Conservation (phyloP, 169 alveolate genomes). For the Plasmodium vivax region DNA sequence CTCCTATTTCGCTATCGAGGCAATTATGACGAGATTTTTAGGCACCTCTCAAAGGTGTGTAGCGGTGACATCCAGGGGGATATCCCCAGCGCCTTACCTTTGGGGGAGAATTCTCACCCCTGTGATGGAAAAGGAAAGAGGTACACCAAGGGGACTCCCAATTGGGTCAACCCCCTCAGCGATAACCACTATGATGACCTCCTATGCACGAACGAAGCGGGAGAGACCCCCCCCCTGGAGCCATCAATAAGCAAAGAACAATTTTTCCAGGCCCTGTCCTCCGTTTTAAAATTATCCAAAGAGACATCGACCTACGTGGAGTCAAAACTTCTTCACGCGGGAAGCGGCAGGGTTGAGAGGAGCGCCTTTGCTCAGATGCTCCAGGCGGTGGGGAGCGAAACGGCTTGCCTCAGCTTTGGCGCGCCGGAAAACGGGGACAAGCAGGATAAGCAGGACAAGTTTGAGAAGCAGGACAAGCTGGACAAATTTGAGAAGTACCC, state of each 20-base stretch:
- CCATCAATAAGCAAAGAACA: slow-evolving; percentile 7
- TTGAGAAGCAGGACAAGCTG: slow-evolving; percentile 29
- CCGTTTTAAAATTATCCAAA: neutral
- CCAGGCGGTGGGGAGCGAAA: neutral
- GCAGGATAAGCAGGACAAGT: too few relatives aligned
- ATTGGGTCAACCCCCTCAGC: neutral
- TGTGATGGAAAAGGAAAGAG: neutral
- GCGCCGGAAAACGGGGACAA: neutral
- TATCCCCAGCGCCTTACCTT: neutral
- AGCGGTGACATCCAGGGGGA: neutral
- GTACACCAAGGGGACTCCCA: neutral
- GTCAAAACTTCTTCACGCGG: slow-evolving; percentile 6
- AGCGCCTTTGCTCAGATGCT: neutral
- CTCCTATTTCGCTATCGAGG: slow-evolving; percentile 6
- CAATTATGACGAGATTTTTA: slow-evolving; percentile 36
- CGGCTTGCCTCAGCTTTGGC: neutral
- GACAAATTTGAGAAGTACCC: slow-evolving; percentile 47
- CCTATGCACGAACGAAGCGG: neutral
- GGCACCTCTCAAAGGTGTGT: neutral
- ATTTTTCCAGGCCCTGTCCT: neutral
- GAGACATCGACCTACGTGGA: slow-evolving; percentile 5
- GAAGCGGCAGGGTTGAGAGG: neutral
- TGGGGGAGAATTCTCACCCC: neutral
- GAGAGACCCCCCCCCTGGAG: neutral
- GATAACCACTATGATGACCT: neutral